A percentile compares a stretch with the other conserved stretches of the same genome.
phyloP scores from a whole-genome alignment of 305 asterid species.

The Lippia alba region DNA sequence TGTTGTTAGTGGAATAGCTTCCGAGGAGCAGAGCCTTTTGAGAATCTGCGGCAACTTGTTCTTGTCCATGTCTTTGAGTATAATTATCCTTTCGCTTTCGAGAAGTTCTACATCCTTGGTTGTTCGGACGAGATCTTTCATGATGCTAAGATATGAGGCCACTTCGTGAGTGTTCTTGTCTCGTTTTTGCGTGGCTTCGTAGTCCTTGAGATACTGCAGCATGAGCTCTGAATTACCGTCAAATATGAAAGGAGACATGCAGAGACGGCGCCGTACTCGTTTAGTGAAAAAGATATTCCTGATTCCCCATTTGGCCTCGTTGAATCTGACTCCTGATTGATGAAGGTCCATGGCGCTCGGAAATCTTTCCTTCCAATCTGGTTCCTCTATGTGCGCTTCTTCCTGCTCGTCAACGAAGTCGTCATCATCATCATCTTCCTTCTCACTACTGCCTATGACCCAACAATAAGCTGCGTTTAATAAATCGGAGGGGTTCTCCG shows the following conservation, averaged over 20 bases:
- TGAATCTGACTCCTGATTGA: neutral
- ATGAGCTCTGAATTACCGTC: neutral
- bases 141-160: neutral
- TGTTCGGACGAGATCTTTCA: conserved; percentile 10
- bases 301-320: neutral
- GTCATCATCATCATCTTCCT: neutral
- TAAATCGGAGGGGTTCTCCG: neutral
- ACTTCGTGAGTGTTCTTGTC: neutral
- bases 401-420: neutral
- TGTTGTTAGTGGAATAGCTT: neutral
- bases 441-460: neutral
- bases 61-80: neutral
- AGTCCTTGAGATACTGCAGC: neutral
- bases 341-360: conserved; percentile 6
- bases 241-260: neutral
- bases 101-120: neutral
- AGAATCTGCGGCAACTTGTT: neutral
- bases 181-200: neutral
- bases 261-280: neutral
- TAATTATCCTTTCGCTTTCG: neutral
- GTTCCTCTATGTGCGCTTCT: neutral
- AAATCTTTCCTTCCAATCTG: neutral
- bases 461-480: neutral
- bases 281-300: neutral
- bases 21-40: neutral